phyloP scores from a whole-genome alignment of 345 rosid genomes.

The Gossypium australe region DNA sequence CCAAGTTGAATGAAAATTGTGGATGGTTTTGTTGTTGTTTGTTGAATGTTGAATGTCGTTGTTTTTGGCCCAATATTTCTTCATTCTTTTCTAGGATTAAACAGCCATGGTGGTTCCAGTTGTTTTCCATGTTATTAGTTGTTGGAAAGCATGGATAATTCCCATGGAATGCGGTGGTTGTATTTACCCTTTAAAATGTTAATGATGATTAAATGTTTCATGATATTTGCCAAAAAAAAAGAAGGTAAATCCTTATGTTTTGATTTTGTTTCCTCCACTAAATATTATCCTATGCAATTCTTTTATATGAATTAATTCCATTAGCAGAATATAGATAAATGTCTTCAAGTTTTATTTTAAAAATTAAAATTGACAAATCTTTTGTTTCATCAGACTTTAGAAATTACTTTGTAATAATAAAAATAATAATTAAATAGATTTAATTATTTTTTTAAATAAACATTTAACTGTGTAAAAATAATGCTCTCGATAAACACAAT shows the following conservation, averaged over 20 bases:
- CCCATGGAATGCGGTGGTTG: neutral
- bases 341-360: too few relatives aligned
- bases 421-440: too few relatives aligned
- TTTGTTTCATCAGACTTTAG: too few relatives aligned
- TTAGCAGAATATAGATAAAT: too few relatives aligned
- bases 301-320: too few relatives aligned
- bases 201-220: neutral
- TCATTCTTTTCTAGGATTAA: slow-evolving; percentile 25
- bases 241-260: neutral
- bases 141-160: slow-evolving; percentile 29
- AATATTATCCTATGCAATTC: too few relatives aligned
- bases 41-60: slow-evolving; percentile 17
- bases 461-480: too few relatives aligned
- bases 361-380: too few relatives aligned
- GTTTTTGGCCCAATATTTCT: slow-evolving; percentile 21
- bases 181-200: slow-evolving; percentile 2
- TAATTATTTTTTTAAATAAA: too few relatives aligned
- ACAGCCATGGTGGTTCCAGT: slow-evolving; percentile 7
- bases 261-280: neutral
- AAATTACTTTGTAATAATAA: too few relatives aligned
- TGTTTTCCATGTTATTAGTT: slow-evolving; percentile 29
- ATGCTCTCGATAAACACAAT: too few relatives aligned
- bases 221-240: neutral
- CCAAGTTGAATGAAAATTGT: slow-evolving; percentile 8
- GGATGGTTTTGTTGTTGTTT: neutral